Conservation (phyloP, 169 alveolate genomes). For the Perkinsus chesapeaki region DNA sequence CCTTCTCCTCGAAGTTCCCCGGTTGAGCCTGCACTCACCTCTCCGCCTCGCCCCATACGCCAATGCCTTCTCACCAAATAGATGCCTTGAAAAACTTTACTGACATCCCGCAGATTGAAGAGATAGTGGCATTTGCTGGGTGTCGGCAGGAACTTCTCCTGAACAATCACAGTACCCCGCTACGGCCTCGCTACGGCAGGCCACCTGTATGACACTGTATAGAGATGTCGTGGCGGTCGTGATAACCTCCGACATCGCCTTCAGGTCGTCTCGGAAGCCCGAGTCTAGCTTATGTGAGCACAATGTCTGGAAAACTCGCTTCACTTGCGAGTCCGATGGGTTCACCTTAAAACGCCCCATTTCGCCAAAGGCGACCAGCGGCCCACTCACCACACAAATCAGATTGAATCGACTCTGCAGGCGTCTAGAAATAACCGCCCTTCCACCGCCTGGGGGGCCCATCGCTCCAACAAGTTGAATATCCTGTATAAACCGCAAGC, state of each 20-base stretch:
- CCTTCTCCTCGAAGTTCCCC: conserved; percentile 68
- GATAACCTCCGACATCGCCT: conserved; percentile 56
- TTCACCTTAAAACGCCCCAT: conserved; percentile 29
- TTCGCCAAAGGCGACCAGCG: conserved; percentile 28
- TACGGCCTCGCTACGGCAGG: neutral
- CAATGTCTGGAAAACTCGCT: conserved; percentile 68
- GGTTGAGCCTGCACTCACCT: conserved; percentile 44
- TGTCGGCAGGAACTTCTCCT: conserved; percentile 74
- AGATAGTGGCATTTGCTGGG: conserved; percentile 87
- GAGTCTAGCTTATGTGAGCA: conserved; percentile 32
- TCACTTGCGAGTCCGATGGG: conserved; percentile 60
- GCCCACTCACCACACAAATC: conserved; percentile 16
- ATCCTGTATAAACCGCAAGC: conserved; percentile 66
- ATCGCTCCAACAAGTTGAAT: conserved; percentile 81
- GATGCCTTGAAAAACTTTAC: conserved; percentile 83
- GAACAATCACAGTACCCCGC: conserved; percentile 12
- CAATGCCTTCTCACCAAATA: conserved; percentile 34
- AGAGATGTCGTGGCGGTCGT: conserved; percentile 31
- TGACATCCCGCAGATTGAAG: conserved; percentile 87
- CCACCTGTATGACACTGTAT: conserved; percentile 6
- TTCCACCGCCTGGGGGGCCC: conserved; percentile 93
- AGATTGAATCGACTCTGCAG: conserved; percentile 69
- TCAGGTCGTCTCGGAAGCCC: conserved; percentile 36
- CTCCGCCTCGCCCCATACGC: neutral
- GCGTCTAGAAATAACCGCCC: conserved; percentile 77